Evolutionary conservation across 257 asterid genomes (phyloP).

Genomic region (Nicotiana undulata): DNA sequence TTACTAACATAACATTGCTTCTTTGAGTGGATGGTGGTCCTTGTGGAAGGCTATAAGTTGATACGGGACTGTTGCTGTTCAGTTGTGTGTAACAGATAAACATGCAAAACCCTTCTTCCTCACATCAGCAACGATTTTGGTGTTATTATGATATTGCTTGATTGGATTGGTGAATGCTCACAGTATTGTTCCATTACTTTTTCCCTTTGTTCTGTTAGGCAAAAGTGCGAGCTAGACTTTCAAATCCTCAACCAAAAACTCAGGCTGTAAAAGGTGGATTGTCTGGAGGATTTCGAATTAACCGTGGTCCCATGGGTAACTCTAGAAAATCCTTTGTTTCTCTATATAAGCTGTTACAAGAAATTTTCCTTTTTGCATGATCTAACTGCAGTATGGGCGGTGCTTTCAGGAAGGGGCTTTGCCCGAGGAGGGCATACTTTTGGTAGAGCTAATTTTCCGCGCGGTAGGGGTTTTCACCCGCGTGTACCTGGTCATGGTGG

Average conservation of each 20-base stretch:
- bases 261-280: constrained; percentile 62
- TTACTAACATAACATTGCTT: background rate
- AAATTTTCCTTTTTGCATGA: background rate
- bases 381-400: constrained; percentile 3
- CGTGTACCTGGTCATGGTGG: constrained; percentile 35
- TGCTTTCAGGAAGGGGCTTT: constrained; percentile 40
- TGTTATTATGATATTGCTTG: background rate
- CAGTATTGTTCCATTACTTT: constrained; percentile 1
- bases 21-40: background rate
- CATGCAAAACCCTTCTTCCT: background rate
- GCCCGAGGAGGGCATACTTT: constrained; percentile 37
- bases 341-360: background rate
- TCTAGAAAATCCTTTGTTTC: constrained; percentile 23
- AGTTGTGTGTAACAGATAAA: background rate
- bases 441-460: constrained; percentile 25
- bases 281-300: constrained; percentile 51
- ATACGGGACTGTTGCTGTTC: background rate
- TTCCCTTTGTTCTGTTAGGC: constrained; percentile 20
- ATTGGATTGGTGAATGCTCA: constrained; percentile 1
- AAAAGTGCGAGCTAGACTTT: constrained; percentile 53
- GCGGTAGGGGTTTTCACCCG: constrained; percentile 28
- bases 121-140: background rate
- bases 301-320: constrained; percentile 27
- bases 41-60: background rate
- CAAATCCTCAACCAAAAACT: constrained; percentile 58